Conservation (phyloP, 352 stramenopile genomes). For the Globisporangium recalcitrans region DNA sequence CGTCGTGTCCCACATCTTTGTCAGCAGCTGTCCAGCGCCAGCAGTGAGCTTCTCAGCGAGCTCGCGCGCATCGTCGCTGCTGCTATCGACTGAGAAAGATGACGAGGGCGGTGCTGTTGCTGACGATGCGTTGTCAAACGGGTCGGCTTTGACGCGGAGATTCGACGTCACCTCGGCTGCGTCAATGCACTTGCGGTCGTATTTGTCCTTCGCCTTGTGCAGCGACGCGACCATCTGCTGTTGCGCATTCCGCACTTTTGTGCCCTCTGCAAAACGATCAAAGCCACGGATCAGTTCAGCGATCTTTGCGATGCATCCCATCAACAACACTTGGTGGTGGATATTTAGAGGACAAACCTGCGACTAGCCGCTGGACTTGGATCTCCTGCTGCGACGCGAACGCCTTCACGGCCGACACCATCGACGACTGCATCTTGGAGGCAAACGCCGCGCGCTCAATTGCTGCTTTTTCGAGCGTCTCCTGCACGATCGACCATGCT, state of each 20-base stretch:
- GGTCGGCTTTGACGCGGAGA: conserved; percentile 29
- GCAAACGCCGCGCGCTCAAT: conserved; percentile 57
- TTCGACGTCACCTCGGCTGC: conserved; percentile 44
- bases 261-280: conserved; percentile 41
- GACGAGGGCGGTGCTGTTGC: conserved; percentile 14
- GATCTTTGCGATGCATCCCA: too few relatives aligned
- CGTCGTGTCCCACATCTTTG: conserved; percentile 79
- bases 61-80: conserved; percentile 33
- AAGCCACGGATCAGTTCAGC: neutral
- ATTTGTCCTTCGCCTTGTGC: conserved; percentile 73
- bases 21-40: conserved; percentile 58
- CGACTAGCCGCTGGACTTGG: conserved; percentile 69
- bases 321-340: too few relatives aligned
- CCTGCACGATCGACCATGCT: conserved; percentile 52
- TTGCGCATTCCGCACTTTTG: conserved; percentile 58
- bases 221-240: conserved; percentile 54
- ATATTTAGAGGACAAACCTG: conserved; percentile 28
- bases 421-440: conserved; percentile 51
- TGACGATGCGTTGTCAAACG: neutral
- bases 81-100: neutral
- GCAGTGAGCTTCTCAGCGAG: conserved; percentile 56
- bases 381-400: conserved; percentile 71
- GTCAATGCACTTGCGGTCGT: conserved; percentile 68
- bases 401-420: conserved; percentile 51
- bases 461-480: conserved; percentile 45